phyloP scores from a whole-genome alignment of 371 early-diverging fungal genomes.

The Mortierella sp. region DNA sequence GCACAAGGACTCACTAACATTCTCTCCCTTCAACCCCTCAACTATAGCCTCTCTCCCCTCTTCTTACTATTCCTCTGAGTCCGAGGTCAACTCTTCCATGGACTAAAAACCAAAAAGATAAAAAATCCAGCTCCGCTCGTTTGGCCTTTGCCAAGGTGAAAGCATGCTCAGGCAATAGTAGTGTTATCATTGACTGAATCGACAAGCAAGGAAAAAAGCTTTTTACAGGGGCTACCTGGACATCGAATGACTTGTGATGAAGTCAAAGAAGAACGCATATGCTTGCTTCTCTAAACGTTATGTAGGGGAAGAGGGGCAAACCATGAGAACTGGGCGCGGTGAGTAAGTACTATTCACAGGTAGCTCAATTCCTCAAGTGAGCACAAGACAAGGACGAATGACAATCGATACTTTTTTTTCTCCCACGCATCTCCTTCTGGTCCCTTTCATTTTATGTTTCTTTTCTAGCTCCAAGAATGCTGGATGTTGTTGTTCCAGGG shows the following conservation, averaged over 20 bases:
- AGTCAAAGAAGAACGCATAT: not conserved
- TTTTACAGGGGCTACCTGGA: not conserved
- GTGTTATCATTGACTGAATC: not conserved
- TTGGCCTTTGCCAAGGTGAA: not conserved
- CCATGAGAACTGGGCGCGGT: not conserved
- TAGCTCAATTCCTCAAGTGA: not conserved
- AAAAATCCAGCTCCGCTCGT: not conserved
- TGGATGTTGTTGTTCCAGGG: not conserved
- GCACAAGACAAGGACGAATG: not conserved
- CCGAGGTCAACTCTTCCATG: not conserved
- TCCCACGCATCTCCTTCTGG: constrained; percentile 6
- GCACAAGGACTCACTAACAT: not conserved
- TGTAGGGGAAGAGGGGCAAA: not conserved
- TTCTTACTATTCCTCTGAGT: not conserved
- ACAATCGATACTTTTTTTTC: not conserved
- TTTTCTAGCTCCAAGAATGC: not conserved
- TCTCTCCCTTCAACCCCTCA: constrained; percentile 1
- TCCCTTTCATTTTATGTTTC: not conserved
- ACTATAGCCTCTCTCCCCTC: not conserved
- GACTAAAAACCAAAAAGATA: not conserved
- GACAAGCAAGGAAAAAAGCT: not conserved
- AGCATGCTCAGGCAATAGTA: not conserved
- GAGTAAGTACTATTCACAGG: not conserved
- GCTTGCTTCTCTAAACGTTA: not conserved
- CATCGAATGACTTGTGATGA: not conserved